phyloP scores from a whole-genome alignment of 495 filamentous ascomycete species.

The Geoglossum glabrum region DNA sequence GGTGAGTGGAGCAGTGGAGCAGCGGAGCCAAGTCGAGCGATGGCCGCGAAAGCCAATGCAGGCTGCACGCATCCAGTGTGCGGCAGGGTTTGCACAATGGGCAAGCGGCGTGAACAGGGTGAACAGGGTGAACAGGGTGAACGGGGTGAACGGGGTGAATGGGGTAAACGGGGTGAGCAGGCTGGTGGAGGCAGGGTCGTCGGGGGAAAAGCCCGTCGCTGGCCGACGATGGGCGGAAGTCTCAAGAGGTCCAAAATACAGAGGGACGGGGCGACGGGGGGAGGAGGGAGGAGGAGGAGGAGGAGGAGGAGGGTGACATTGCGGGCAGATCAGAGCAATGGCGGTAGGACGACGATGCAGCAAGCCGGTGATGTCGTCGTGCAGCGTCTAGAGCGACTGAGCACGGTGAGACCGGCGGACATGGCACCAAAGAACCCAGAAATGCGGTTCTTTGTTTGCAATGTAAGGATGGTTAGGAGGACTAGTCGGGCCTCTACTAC shows the following conservation, averaged over 20 bases:
- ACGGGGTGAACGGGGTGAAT: not conserved
- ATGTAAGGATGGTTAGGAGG: too few species aligned
- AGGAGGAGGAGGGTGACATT: not conserved
- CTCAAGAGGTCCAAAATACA: too few species aligned
- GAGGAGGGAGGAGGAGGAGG: too few species aligned
- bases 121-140: not conserved
- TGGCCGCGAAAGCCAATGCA: not conserved
- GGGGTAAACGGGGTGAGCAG: not conserved
- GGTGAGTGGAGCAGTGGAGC: too few species aligned
- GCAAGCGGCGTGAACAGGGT: not conserved
- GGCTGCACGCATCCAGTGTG: not conserved
- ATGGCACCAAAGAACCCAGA: not conserved
- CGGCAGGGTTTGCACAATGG: not conserved
- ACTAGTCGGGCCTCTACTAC: too few species aligned
- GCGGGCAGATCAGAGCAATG: not conserved
- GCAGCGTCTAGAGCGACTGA: not conserved
- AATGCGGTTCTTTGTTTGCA: not conserved
- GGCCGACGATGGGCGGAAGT: not conserved
- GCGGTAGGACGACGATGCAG: not conserved
- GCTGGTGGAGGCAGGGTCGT: not conserved
- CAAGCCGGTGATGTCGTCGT: not conserved
- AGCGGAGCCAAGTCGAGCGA: too few species aligned
- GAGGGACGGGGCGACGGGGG: too few species aligned
- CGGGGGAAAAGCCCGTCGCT: not conserved
- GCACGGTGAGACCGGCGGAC: not conserved